These are phyloP conservation scores for Coemansia aciculifera DNA, from an alignment of 192 early-diverging fungal species.

Conservation along the genomic window DNA sequence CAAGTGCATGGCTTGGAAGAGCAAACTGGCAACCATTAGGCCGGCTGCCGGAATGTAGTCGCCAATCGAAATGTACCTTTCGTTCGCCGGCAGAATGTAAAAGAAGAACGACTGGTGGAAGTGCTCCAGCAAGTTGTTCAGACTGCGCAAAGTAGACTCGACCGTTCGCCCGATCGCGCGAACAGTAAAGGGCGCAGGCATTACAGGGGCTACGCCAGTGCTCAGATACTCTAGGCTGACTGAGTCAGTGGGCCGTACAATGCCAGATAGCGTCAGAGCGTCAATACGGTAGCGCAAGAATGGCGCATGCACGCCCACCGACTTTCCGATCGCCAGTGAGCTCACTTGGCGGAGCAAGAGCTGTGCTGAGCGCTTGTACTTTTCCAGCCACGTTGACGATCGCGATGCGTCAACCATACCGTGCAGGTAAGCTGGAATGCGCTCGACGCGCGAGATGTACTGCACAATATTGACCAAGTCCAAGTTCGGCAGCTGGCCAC, in stretches of 20 bases:
- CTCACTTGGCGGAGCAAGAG: slow-evolving; percentile 40
- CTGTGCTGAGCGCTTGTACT: slow-evolving; percentile 29
- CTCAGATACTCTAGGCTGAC: background rate
- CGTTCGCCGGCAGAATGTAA: slow-evolving; percentile 82
- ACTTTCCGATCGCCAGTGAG: slow-evolving; percentile 44
- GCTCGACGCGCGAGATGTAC: slow-evolving; percentile 55
- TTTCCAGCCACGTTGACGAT: slow-evolving; percentile 3
- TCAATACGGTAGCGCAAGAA: slow-evolving; percentile 72
- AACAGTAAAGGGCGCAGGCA: slow-evolving; percentile 9
- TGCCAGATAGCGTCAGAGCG: slow-evolving; percentile 63
- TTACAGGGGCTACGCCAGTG: background rate
- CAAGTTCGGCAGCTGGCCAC: slow-evolving; percentile 89
- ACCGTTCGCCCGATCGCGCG: slow-evolving; percentile 56
- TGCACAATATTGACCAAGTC: slow-evolving; percentile 83
- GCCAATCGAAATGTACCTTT: slow-evolving; percentile 82
- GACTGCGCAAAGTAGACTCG: slow-evolving; percentile 79
- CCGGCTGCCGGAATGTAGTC: slow-evolving; percentile 86
- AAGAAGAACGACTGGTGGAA: slow-evolving; percentile 98
- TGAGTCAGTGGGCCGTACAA: slow-evolving; percentile 32
- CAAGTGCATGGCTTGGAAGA: slow-evolving; percentile 65
- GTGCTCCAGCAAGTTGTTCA: slow-evolving; percentile 91
- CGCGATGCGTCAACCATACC: slow-evolving; percentile 25
- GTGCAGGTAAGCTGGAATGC: slow-evolving; percentile 53
- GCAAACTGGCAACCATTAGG: slow-evolving; percentile 71
- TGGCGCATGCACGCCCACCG: slow-evolving; percentile 42